Base-by-base conservation (phyloP, 805 yeast species). In the Saccharomycopsis babjevae region DNA sequence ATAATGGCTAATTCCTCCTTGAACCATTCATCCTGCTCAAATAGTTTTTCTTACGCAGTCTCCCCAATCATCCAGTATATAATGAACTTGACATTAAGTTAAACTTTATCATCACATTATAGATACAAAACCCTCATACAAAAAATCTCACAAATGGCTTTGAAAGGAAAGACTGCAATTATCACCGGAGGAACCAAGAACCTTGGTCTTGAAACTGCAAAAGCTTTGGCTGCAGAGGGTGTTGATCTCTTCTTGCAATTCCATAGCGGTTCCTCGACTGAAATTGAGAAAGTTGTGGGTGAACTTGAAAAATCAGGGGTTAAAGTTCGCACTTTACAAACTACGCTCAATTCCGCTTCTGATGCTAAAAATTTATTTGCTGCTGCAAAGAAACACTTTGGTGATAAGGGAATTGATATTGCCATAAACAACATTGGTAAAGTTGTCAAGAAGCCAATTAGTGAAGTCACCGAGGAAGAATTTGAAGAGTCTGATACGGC, bases 381-480 rank as follows among this genome's bases (percentile, higher is more conserved):
- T 18, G 71, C 70, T 11, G 81, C 83, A 7, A 73, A 73, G 59
- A 62, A 69, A 15, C 70, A 72, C 50, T 78, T 82, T 61, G 43
- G 43, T 39, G 50, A 57, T n/a, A 22, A 40, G 3, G 86, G 85
- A 42, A 73, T 82, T 64, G 87, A 85, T 66, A 76, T 81, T 68
- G 89, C 88, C n/a, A 75, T 85, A 66, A 84, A 84, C 73, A 83
- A 82, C 65, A 84, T 83, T 46, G 89, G 89, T 59, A 81, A 72
- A 77, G 89, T 85, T 25, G 73, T 84, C 70, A 83, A 84, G 75
- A 85, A 84, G 69, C 80, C 83, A 42, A 66, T 84, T 57, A 72
- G 71, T 39, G 83, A 82, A n/a, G 73, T 78, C 61, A 62, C 80
- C n/a, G 77, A 80, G 59, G 75, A 72, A 34, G 89, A 85, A 67